These are phyloP conservation scores for Clonostachys byssicola DNA, from an alignment of 2,329 filamentous ascomycete genomes.

Conservation along the genomic window DNA sequence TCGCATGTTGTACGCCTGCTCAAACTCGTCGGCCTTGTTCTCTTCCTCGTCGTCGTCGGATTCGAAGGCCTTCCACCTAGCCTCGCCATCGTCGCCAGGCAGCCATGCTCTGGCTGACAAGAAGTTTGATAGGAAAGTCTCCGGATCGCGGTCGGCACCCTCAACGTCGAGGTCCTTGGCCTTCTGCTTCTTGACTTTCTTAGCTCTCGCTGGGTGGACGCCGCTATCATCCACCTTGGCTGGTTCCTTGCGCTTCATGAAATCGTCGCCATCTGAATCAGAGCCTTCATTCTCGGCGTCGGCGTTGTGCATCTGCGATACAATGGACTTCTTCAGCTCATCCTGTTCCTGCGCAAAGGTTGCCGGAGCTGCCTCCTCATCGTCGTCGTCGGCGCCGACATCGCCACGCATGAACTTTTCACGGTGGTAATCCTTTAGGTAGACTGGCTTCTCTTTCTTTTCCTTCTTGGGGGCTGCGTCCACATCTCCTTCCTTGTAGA, in stretches of 20 bases:
- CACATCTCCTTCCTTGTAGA: slow-evolving; percentile 64
- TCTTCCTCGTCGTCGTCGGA: slow-evolving; percentile 85
- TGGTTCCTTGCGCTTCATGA: slow-evolving; percentile 66
- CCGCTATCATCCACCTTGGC: slow-evolving; percentile 32
- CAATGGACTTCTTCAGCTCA: slow-evolving; percentile 70
- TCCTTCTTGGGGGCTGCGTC: slow-evolving; percentile 31
- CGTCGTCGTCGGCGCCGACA: slow-evolving; percentile 52
- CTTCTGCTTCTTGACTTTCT: slow-evolving; percentile 39
- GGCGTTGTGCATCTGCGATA: slow-evolving; percentile 74
- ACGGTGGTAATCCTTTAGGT: slow-evolving; percentile 85
- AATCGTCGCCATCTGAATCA: slow-evolving; percentile 57
- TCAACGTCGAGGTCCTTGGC: slow-evolving; percentile 57
- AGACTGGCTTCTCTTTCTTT: slow-evolving; percentile 80
- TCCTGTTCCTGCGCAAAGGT: slow-evolving; percentile 91
- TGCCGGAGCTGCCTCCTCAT: slow-evolving; percentile 39
- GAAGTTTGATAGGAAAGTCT: slow-evolving; percentile 92
- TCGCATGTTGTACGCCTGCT: slow-evolving; percentile 90
- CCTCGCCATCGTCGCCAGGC: slow-evolving; percentile 47
- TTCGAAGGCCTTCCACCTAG: slow-evolving; percentile 77
- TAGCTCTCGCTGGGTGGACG: slow-evolving; percentile 51
- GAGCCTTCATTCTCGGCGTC: slow-evolving; percentile 33
- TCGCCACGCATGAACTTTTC: slow-evolving; percentile 79
- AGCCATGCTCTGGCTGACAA: slow-evolving; percentile 91
- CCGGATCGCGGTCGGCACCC: slow-evolving; percentile 82
- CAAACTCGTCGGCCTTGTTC: slow-evolving; percentile 78